phyloP scores from a whole-genome alignment of 108 stramenopile species.

The Cylindrotheca fusiformis region DNA sequence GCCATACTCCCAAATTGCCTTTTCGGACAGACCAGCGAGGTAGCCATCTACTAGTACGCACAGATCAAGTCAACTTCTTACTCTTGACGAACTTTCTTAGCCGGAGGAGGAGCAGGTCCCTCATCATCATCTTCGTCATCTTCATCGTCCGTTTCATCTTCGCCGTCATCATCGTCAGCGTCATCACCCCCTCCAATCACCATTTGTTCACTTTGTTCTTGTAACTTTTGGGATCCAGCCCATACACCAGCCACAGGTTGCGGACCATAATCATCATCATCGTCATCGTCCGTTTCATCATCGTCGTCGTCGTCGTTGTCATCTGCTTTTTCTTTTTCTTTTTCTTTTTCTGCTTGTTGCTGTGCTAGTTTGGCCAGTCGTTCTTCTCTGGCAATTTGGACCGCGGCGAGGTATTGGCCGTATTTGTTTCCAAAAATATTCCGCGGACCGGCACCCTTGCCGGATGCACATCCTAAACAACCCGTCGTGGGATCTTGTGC shows the following conservation, averaged over 20 bases:
- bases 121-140: slow-evolving; percentile 27
- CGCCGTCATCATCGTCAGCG: slow-evolving; percentile 42
- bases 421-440: slow-evolving; percentile 99
- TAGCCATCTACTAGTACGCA: no score
- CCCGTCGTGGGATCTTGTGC: slow-evolving; percentile 94
- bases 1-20: slow-evolving; percentile 71
- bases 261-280: slow-evolving; percentile 86
- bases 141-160: slow-evolving; percentile 29
- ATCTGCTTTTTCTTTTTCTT: slow-evolving; percentile 14
- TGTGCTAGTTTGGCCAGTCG: slow-evolving; percentile 32
- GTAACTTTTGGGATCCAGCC: slow-evolving; percentile 73
- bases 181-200: slow-evolving; percentile 41
- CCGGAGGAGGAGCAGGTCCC: slow-evolving; percentile 30
- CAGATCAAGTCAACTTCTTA: no score
- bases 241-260: slow-evolving; percentile 74
- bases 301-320: slow-evolving; percentile 41
- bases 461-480: slow-evolving; percentile 97
- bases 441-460: slow-evolving; percentile 78
- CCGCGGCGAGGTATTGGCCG: slow-evolving; percentile 97
- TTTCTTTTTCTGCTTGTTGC: slow-evolving; percentile 16
- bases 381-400: slow-evolving; percentile 91
- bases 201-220: slow-evolving; percentile 63
- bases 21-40: slow-evolving; percentile 55
- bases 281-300: slow-evolving; percentile 57
- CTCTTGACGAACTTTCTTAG: slow-evolving; percentile 20